Base-by-base conservation (phyloP, 129 eudicot species). In the Pseudognaphalium luteoalbum region DNA sequence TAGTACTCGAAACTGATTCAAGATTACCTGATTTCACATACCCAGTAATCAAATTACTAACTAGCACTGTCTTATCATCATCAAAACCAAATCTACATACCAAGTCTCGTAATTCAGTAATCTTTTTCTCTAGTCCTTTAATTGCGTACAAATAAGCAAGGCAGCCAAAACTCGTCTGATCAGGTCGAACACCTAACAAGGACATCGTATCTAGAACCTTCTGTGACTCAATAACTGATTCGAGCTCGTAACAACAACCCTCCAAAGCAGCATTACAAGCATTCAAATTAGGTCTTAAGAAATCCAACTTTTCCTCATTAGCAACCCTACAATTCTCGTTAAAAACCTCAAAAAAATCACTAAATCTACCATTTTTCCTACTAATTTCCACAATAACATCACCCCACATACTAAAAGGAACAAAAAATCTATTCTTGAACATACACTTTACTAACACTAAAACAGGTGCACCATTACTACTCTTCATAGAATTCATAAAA, bases 251-350 rank as follows among this genome's bases (percentile, higher is more conserved):
- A 81, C 96, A 94, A 82, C 95, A 94, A 30, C 91, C 92, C 68
- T 94, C 97, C 78, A 94, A 84, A 3, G 93, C 97, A 70, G 96
- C 96, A 82, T 94, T 94, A 81, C 93, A 94, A 19, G 93, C 93
- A 66, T n/a, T 79, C 88, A 94, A 94, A 87, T 85, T 88, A 42
- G 98, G 98, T 35, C 59, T 85, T 88, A 94, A 82, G 19, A 59
- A 82, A 68, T 85, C 82, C 50, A 94, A 54, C 52, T 87, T 89
- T 82, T 94, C 98, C 68, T 94, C 96, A 51, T 81, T 50, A 10
- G 82, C 91, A 68, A 91, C 68, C 88, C 96, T 85, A 89, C 98
- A 94, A 78, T 80, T 84, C 91, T 94, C 97, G 62, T 81, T 82
- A 83, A 94, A 94, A 44, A 91, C 83, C 42, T 79, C 67, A 58